Percentiles rank a stretch among this genome's conserved stretches.
phyloP scores from a whole-genome alignment of 2,329 filamentous ascomycete genomes.

The Aspergillus japonicus region DNA sequence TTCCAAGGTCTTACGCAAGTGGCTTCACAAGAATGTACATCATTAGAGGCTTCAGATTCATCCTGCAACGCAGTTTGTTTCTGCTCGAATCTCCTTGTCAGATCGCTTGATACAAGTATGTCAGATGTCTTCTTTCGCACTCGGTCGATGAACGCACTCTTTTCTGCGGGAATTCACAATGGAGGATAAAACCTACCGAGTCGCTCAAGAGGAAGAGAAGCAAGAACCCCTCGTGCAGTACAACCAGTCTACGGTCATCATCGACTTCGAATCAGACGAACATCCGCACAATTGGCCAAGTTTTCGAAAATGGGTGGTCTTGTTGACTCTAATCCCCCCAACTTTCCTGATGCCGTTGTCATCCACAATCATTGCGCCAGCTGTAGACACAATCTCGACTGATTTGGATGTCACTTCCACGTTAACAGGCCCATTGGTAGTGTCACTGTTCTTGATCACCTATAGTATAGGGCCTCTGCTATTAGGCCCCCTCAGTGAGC shows the following conservation, averaged over 20 bases:
- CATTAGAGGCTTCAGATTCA: background rate
- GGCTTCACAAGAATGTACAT: background rate
- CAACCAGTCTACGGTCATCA: background rate
- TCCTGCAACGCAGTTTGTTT: too few relatives aligned
- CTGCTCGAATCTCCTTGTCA: too few relatives aligned
- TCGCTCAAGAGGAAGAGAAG: background rate
- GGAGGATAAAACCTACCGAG: background rate
- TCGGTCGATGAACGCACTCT: too few relatives aligned
- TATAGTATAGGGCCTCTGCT: constrained; percentile 6
- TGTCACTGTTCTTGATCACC: constrained; percentile 8
- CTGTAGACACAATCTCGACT: background rate
- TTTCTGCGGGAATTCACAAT: background rate
- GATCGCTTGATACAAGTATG: too few relatives aligned
- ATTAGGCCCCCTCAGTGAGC: constrained; percentile 7
- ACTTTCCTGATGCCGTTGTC: constrained; percentile 10
- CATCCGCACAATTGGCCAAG: constrained; percentile 7
- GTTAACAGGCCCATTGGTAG: constrained; percentile 4
- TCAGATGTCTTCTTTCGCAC: too few relatives aligned
- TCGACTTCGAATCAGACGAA: background rate
- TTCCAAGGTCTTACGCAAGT: background rate
- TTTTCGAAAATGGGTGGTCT: constrained; percentile 5
- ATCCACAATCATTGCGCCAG: constrained; percentile 9
- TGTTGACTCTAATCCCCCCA: constrained; percentile 1
- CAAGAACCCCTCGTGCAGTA: background rate
- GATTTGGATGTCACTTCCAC: constrained; percentile 7